These are phyloP conservation scores for Rhamnella rubrinervis DNA, from an alignment of 331 rosid species.

Conservation along the genomic window DNA sequence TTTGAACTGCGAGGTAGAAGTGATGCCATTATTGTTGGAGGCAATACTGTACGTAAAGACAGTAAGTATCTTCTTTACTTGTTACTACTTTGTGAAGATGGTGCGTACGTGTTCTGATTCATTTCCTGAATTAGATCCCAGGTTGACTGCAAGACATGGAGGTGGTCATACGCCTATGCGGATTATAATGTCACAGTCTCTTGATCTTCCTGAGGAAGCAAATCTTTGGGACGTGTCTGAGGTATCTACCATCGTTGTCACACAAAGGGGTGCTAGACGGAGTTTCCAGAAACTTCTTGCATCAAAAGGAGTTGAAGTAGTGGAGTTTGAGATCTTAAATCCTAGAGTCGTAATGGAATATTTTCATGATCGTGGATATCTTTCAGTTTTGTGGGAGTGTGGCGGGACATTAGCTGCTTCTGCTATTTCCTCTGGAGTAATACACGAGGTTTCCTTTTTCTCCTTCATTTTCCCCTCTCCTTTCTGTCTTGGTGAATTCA, in stretches of 20 bases:
- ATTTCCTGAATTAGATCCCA: constrained; percentile 58
- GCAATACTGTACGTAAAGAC: constrained; percentile 88
- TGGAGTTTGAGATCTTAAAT: constrained; percentile 85
- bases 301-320: constrained; percentile 95
- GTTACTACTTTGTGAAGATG: background rate
- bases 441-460: constrained; percentile 62
- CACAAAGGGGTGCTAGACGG: constrained; percentile 90
- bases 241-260: constrained; percentile 83
- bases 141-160: constrained; percentile 89
- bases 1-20: constrained; percentile 84
- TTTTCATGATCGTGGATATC: constrained; percentile 85
- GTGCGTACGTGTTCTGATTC: constrained; percentile 2
- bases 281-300: constrained; percentile 93
- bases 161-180: constrained; percentile 89
- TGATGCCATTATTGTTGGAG: constrained; percentile 89
- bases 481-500: background rate
- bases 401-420: constrained; percentile 97
- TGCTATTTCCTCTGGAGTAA: constrained; percentile 86
- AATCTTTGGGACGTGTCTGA: constrained; percentile 77
- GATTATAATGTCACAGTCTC: constrained; percentile 72
- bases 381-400: constrained; percentile 92
- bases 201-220: constrained; percentile 89
- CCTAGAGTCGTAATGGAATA: constrained; percentile 92
- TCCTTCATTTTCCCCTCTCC: constrained; percentile 3
- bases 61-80: constrained; percentile 50